Conservation (phyloP, 2,329 filamentous ascomycete genomes). For the Colletotrichum sp. region DNA sequence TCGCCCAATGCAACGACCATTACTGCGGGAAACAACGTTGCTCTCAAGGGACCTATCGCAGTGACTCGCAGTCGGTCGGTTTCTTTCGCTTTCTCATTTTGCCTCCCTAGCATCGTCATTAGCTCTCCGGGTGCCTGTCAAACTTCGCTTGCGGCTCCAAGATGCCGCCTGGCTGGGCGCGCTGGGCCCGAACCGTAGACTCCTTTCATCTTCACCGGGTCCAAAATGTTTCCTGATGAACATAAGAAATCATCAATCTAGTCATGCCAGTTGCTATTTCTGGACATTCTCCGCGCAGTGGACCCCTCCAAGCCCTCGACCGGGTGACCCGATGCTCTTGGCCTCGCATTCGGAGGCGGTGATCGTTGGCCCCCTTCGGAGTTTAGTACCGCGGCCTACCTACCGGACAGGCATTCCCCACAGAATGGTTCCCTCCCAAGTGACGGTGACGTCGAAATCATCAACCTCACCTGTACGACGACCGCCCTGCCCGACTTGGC, state of each 20-base stretch:
- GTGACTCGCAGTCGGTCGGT: not conserved
- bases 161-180: not conserved
- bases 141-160: not conserved
- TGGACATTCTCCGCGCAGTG: not conserved
- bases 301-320: not conserved
- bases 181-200: not conserved
- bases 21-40: not conserved
- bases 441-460: slow-evolving; percentile 15
- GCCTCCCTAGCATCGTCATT: not conserved
- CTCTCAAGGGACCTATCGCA: not conserved
- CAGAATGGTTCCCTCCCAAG: not conserved
- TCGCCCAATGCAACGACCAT: not conserved
- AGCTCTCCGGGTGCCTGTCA: not conserved
- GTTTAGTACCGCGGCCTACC: not conserved
- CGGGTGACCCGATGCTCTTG: not conserved
- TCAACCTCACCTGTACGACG: not conserved
- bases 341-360: not conserved
- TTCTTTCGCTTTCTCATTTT: not conserved
- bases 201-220: not conserved
- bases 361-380: not conserved
- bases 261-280: not conserved
- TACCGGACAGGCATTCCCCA: slow-evolving; percentile 11
- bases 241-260: not conserved
- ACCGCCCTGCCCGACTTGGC: slow-evolving; percentile 1
- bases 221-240: not conserved